These are phyloP conservation scores for Saccharomyces hybrid DNA, from an alignment of 1,139 yeast genomes.

Conservation along the genomic window DNA sequence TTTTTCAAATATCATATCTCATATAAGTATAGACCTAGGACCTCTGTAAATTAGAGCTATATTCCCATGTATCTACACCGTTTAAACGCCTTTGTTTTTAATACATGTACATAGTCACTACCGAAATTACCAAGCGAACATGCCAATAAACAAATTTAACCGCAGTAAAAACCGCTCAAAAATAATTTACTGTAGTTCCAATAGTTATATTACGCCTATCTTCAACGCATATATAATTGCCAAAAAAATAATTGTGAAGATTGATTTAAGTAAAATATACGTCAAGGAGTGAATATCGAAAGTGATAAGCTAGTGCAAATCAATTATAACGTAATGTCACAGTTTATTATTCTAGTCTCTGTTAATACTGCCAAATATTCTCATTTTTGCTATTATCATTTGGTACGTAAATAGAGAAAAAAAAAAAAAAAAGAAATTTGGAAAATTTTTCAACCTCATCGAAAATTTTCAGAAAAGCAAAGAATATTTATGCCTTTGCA, in stretches of 20 bases:
- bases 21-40: background rate
- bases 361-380: background rate
- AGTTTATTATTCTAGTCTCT: background rate
- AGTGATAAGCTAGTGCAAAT: too few species aligned
- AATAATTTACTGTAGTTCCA: too few species aligned
- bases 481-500: background rate
- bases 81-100: background rate
- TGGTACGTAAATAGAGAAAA: background rate
- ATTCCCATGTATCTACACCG: background rate
- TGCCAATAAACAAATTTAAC: background rate
- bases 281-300: too few species aligned
- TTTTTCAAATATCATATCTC: background rate
- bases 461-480: constrained; percentile 17
- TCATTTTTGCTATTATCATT: background rate
- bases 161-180: too few species aligned
- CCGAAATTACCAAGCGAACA: too few species aligned
- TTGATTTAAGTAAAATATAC: too few species aligned
- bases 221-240: too few species aligned
- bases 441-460: constrained; percentile 26
- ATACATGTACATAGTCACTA: too few species aligned
- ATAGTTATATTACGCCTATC: too few species aligned
- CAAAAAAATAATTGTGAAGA: too few species aligned
- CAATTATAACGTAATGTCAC: too few species aligned
- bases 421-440: background rate
- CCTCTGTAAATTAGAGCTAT: background rate